Base-by-base conservation (phyloP, 148 eudicot genomes). In the Nyssa sinensis region DNA sequence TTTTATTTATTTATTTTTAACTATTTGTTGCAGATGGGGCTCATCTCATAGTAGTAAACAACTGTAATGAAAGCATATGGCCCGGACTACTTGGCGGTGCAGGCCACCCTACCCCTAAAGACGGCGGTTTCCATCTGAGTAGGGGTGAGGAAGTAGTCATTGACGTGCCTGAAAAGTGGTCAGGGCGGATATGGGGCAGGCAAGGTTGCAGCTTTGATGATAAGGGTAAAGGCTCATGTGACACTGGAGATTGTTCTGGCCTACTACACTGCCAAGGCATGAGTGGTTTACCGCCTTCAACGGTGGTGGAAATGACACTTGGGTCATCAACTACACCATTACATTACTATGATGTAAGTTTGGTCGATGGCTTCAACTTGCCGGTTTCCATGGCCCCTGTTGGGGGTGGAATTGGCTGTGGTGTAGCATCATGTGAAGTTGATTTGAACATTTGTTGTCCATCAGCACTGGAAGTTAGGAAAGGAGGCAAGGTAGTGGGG, bases 141-240 rank as follows among this genome's bases (percentile, higher is more conserved):
- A 80, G 86, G 10, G 96, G 91, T 2, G 87, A 92, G 74, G 97
- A 92, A 72, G 81, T 80, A 1, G 92, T 92, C 65, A 51, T 94
- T 3, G 88, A 89, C 63, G 79, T 89, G 66, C 90, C 94, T 0
- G 88, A 87, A 1, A 92, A 92, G 28, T 94, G 98, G 98, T 88
- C 98, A 1, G 98, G 98, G 10, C 78, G 98, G 24, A 74, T 92
- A 29, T 94, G 98, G 98, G 98, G 82, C 10, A 87, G 98, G 67
- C 98, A 92, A 81, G 88, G 89, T 12, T 94, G 98, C 79, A 64
- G 12, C 7, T 94, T 94, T 63, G 81, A 92, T 74, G 7, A 60
- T 2, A 73, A 64, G 16, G 96, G 96, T 7, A 88, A 74, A 30
- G 98, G 98, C 11, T 72, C 84, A 5, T 94, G 98, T 55, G 82